Conservation (phyloP, 306 rosid genomes). For the Cicer arietinum region DNA sequence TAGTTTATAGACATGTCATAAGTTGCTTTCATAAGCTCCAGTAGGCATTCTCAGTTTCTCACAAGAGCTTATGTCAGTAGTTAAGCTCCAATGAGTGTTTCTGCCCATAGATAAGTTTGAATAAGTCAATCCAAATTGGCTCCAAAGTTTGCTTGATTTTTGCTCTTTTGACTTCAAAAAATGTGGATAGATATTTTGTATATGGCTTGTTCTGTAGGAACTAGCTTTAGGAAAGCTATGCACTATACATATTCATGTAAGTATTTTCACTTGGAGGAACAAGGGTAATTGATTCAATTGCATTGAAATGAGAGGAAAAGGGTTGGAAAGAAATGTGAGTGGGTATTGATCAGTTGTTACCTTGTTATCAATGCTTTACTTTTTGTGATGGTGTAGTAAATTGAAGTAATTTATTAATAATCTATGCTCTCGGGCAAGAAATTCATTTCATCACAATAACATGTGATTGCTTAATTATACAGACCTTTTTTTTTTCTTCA, state of each 20-base stretch:
- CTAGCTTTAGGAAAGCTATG: slow-evolving; percentile 31
- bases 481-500: background rate
- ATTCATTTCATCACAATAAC: slow-evolving; percentile 25
- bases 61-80: too few species aligned
- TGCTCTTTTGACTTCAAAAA: background rate
- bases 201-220: slow-evolving; percentile 13
- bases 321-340: slow-evolving; percentile 45
- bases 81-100: too few species aligned
- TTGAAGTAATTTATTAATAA: slow-evolving; percentile 26
- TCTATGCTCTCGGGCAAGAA: slow-evolving; percentile 7
- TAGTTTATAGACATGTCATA: too few species aligned
- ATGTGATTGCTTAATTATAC: background rate
- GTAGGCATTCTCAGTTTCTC: too few species aligned
- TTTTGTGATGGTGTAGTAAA: slow-evolving; percentile 25
- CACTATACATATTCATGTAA: background rate
- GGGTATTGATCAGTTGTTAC: slow-evolving; percentile 47
- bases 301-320: slow-evolving; percentile 23
- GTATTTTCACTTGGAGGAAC: slow-evolving; percentile 43
- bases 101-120: too few species aligned
- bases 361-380: slow-evolving; percentile 37
- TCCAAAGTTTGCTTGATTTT: background rate
- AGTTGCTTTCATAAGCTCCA: too few species aligned
- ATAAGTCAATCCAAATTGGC: too few species aligned
- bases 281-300: slow-evolving; percentile 43
- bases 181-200: background rate